Percentiles rank a stretch among this genome's conserved stretches.
Conservation (phyloP, 1,284 basidiomycete genomes). For the Coniophora puteana region DNA sequence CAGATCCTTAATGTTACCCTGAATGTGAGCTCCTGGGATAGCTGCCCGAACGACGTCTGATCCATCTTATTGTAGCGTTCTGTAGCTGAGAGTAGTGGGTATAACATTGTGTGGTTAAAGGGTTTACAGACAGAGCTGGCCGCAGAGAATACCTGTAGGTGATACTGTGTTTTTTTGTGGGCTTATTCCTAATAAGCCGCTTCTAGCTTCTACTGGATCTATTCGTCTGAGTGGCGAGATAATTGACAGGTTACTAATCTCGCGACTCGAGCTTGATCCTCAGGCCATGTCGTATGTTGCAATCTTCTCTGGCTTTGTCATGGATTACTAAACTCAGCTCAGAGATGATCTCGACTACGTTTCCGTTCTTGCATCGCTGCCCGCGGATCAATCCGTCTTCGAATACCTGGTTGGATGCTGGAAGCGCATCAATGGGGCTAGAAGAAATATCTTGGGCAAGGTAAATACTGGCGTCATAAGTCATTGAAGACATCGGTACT, state of each 20-base stretch:
- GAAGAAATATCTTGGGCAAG: conserved; percentile 57
- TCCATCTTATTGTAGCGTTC: conserved; percentile 52
- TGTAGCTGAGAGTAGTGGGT: conserved; percentile 66
- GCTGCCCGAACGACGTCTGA: conserved; percentile 8
- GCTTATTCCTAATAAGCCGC: conserved; percentile 7
- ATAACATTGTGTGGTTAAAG: conserved; percentile 84
- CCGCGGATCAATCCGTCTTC: conserved; percentile 77
- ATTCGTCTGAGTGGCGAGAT: conserved; percentile 52
- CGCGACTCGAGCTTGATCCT: conserved; percentile 83
- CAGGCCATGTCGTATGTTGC: conserved; percentile 63
- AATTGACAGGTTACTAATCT: conserved; percentile 81
- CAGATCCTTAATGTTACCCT: conserved; percentile 78
- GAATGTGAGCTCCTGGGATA: conserved; percentile 45
- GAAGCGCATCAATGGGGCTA: conserved; percentile 72
- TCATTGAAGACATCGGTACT: not conserved
- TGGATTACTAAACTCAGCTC: conserved; percentile 1
- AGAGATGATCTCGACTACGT: conserved; percentile 83
- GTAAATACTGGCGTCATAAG: conserved; percentile 32
- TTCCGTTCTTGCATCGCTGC: conserved; percentile 76
- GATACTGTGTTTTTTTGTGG: conserved; percentile 1
- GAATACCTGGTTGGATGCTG: conserved; percentile 92
- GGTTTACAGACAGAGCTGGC: conserved; percentile 67
- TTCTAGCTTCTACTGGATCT: conserved; percentile 19
- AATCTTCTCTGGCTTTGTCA: not conserved
- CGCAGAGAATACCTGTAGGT: conserved; percentile 61